phyloP scores from a whole-genome alignment of 2,329 filamentous ascomycete genomes.

The Aspergillus nomiae region DNA sequence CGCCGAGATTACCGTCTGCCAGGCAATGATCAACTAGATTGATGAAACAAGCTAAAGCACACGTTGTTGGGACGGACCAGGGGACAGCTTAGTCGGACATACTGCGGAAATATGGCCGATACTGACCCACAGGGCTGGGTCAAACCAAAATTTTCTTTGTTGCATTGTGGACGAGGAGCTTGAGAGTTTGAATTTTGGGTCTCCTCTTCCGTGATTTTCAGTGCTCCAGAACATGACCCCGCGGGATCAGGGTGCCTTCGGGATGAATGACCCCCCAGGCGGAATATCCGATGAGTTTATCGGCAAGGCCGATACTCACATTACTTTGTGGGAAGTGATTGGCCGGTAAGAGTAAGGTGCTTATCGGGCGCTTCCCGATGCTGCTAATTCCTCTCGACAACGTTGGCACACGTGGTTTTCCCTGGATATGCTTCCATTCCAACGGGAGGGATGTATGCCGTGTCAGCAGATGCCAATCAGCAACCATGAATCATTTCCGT shows the following conservation, averaged over 20 bases:
- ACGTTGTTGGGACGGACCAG: background rate
- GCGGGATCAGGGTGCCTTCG: background rate
- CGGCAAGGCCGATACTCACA: background rate
- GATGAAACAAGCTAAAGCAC: background rate
- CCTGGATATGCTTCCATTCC: background rate
- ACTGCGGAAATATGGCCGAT: background rate
- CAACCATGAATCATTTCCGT: background rate
- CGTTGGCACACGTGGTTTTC: background rate
- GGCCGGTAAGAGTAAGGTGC: background rate
- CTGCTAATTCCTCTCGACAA: background rate
- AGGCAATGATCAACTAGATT: background rate
- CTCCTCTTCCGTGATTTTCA: background rate
- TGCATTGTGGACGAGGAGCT: background rate
- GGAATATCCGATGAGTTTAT: background rate
- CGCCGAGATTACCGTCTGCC: background rate
- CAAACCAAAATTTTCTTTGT: background rate
- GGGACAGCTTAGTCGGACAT: background rate
- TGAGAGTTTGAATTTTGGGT: background rate
- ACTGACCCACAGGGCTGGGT: slow-evolving; percentile 1
- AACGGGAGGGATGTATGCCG: background rate
- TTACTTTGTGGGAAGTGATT: background rate
- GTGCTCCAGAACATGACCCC: background rate
- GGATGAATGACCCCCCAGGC: background rate
- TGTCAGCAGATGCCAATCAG: background rate
- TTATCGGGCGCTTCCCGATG: background rate